Conservation (phyloP, 108 stramenopile species). For the Licmophora abbreviata region DNA sequence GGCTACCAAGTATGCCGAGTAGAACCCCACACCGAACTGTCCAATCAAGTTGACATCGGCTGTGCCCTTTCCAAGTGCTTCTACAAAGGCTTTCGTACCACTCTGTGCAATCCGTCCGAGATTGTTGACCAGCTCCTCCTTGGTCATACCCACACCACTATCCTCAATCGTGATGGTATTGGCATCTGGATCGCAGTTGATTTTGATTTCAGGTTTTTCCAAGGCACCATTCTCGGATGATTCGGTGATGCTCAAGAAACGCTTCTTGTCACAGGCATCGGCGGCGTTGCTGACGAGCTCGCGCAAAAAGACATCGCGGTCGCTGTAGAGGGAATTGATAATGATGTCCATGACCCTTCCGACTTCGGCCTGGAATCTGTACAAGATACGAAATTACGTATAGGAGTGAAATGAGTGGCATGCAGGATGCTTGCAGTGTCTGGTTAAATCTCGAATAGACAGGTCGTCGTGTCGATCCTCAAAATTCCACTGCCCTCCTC, state of each 20-base stretch:
- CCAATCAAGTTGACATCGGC: constrained; percentile 92
- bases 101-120: constrained; percentile 92
- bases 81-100: constrained; percentile 81
- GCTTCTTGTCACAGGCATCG: constrained; percentile 98
- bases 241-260: constrained; percentile 82
- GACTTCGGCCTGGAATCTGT: constrained; percentile 86
- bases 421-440: neutral
- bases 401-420: constrained; percentile 6
- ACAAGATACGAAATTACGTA: no score
- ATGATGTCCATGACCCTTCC: constrained; percentile 97
- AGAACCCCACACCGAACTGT: constrained; percentile 99
- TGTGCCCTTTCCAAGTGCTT: constrained; percentile 76
- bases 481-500: no score
- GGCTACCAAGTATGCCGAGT: constrained; percentile 96
- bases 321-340: constrained; percentile 95
- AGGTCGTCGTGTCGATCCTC: no score
- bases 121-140: constrained; percentile 90
- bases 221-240: constrained; percentile 12
- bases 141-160: constrained; percentile 93
- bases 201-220: constrained; percentile 59
- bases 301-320: constrained; percentile 60
- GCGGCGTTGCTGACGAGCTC: constrained; percentile 90
- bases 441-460: no score
- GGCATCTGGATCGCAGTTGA: constrained; percentile 55
- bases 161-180: constrained; percentile 92